Percentiles rank a stretch among this genome's conserved stretches.
These are phyloP conservation scores for Ascosphaera apis DNA, from an alignment of 2,329 filamentous ascomycete species.

Conservation along the genomic window DNA sequence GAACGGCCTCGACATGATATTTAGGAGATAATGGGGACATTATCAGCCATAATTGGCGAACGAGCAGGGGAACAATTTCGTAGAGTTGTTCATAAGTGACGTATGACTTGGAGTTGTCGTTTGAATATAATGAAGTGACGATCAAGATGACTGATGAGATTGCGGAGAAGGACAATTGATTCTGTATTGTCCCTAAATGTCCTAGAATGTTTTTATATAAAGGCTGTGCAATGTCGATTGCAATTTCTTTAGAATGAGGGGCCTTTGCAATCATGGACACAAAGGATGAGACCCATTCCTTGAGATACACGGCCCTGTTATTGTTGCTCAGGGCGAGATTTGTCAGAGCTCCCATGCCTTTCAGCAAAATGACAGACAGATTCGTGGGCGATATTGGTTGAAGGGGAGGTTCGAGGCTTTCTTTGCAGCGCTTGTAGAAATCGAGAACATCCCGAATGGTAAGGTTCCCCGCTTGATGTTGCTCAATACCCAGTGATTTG, in stretches of 20 bases:
- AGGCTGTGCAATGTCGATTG: not conserved
- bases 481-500: not conserved
- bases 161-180: constrained; percentile 13
- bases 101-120: constrained; percentile 15
- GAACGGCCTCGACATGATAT: constrained; percentile 81
- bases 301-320: constrained; percentile 22
- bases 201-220: not conserved
- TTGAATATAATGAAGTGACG: constrained; percentile 16
- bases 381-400: constrained; percentile 35
- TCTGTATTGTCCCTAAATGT: not conserved
- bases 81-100: constrained; percentile 27
- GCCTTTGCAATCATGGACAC: constrained; percentile 24
- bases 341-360: constrained; percentile 27
- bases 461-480: constrained; percentile 3
- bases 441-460: constrained; percentile 27
- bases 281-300: constrained; percentile 36
- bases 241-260: constrained; percentile 11
- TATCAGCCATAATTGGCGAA: constrained; percentile 54
- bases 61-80: constrained; percentile 41
- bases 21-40: constrained; percentile 67
- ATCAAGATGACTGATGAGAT: constrained; percentile 27
- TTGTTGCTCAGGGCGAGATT: constrained; percentile 12
- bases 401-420: constrained; percentile 38
- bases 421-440: constrained; percentile 50
- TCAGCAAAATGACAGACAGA: constrained; percentile 39